Conservation (phyloP, 176 grass and related monocot species). For the Guadua angustifolia region DNA sequence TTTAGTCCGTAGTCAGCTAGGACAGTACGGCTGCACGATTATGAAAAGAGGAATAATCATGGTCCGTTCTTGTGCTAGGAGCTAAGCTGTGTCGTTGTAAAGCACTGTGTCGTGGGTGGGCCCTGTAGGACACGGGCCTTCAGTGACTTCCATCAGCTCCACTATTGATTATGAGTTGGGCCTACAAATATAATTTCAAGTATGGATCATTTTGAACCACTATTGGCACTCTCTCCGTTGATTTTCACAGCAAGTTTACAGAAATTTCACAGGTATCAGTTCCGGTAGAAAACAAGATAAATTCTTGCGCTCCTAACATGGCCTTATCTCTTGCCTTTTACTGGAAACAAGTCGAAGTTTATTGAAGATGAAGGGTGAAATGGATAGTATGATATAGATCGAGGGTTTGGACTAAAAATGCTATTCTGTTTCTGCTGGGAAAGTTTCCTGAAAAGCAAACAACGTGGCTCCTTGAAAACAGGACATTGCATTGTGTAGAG, state of each 20-base stretch:
- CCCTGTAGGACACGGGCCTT: neutral
- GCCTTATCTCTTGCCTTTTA: neutral
- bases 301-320: neutral
- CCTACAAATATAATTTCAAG: neutral
- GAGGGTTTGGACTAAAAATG: neutral
- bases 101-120: neutral
- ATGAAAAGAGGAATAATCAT: neutral
- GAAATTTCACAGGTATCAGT: neutral
- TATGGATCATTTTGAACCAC: neutral
- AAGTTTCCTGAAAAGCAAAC: constrained; percentile 6
- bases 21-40: neutral
- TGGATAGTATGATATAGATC: neutral
- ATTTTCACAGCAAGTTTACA: neutral
- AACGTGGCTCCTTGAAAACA: constrained; percentile 29
- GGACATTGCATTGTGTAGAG: neutral
- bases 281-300: neutral
- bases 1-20: neutral
- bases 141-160: neutral
- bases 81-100: neutral
- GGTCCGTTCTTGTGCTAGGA: neutral
- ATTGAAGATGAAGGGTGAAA: neutral
- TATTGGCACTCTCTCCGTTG: neutral
- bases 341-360: neutral
- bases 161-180: neutral
- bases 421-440: neutral